A percentile compares a stretch with the other conserved stretches of the same genome.
phyloP scores from a whole-genome alignment of 768 basidiomycete species.

The Tephrocybe sp. region DNA sequence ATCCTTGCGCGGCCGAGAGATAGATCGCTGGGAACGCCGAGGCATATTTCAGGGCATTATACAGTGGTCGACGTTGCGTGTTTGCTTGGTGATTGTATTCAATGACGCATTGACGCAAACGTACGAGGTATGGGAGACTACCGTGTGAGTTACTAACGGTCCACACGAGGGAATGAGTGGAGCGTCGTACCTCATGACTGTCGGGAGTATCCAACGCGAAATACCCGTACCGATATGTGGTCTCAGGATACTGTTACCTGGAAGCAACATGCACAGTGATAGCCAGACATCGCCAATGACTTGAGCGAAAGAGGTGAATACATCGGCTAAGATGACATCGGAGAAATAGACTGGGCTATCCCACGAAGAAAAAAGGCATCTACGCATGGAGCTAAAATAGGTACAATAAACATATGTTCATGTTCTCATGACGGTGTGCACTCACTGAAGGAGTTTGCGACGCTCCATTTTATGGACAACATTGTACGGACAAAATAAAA shows the following conservation, averaged over 20 bases:
- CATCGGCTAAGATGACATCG: slow-evolving; percentile 93
- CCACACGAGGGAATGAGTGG: not conserved
- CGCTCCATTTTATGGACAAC: slow-evolving; percentile 70
- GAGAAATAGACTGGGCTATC: slow-evolving; percentile 75
- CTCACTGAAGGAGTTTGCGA: slow-evolving; percentile 77
- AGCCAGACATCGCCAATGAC: slow-evolving; percentile 95
- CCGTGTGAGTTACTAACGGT: slow-evolving; percentile 5
- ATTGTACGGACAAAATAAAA: slow-evolving; percentile 68
- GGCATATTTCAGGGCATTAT: slow-evolving; percentile 95
- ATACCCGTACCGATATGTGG: slow-evolving; percentile 64
- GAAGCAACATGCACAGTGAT: slow-evolving; percentile 82
- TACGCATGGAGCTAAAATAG: slow-evolving; percentile 57
- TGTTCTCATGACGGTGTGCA: slow-evolving; percentile 19
- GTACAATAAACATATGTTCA: slow-evolving; percentile 2
- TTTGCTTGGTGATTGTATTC: slow-evolving; percentile 72
- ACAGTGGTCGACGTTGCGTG: slow-evolving; percentile 69
- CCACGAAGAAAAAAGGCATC: slow-evolving; percentile 71
- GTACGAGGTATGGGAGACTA: slow-evolving; percentile 85
- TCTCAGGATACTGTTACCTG: slow-evolving; percentile 71
- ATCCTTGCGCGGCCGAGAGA: slow-evolving; percentile 86
- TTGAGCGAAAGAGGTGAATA: slow-evolving; percentile 96
- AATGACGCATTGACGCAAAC: slow-evolving; percentile 90
- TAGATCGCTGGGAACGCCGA: slow-evolving; percentile 96
- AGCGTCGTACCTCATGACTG: slow-evolving; percentile 76
- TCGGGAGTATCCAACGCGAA: slow-evolving; percentile 75